Evolutionary conservation across 768 basidiomycete species (phyloP).

Genomic region (Russula griseocarnosa): DNA sequence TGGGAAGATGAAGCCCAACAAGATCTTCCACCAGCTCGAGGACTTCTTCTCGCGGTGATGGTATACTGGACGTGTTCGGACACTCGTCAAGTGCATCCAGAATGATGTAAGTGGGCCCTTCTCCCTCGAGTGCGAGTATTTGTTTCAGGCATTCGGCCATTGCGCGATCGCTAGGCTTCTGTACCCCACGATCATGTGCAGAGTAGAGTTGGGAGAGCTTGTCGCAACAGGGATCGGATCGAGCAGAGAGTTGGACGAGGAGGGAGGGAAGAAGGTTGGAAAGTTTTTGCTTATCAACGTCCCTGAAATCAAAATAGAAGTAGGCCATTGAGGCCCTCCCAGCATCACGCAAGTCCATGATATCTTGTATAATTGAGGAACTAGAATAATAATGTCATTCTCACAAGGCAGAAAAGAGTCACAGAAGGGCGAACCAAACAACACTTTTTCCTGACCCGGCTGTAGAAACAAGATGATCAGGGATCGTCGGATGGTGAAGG

Average conservation of each 20-base stretch:
- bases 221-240: neutral
- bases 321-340: conserved; percentile 3
- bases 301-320: conserved; percentile 11
- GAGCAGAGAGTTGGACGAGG: neutral
- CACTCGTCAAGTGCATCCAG: conserved; percentile 4
- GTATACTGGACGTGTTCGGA: neutral
- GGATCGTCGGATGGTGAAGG: too few relatives aligned
- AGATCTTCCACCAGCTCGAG: conserved; percentile 7
- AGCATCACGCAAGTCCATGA: neutral
- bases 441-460: neutral
- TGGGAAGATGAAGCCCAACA: neutral
- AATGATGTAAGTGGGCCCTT: neutral
- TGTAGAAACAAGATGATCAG: neutral
- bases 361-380: conserved; percentile 5
- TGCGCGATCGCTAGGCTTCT: neutral
- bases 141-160: neutral
- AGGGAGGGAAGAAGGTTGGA: neutral
- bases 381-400: neutral
- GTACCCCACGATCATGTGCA: neutral
- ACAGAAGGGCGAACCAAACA: neutral
- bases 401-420: neutral
- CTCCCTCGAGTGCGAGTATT: neutral
- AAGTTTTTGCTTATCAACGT: neutral
- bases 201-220: neutral
- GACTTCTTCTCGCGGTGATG: conserved; percentile 3